These are phyloP conservation scores for Botrytis cinerea DNA, from an alignment of 2,329 filamentous ascomycete species.

Conservation along the genomic window DNA sequence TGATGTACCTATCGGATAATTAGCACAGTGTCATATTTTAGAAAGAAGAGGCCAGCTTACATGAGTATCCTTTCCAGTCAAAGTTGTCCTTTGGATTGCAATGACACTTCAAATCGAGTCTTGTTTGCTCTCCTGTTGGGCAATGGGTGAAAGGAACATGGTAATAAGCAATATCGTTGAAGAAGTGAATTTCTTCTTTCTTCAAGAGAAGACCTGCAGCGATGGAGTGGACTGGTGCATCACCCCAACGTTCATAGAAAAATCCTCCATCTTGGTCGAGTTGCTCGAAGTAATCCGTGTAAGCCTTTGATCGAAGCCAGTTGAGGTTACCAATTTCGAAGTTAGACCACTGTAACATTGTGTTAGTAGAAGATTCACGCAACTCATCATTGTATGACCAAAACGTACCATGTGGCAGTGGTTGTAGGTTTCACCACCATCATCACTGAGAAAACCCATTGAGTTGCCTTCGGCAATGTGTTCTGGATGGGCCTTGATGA, in stretches of 20 bases:
- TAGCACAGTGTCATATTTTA: constrained; percentile 26
- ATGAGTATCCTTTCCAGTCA: constrained; percentile 98
- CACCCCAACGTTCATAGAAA: constrained; percentile 98
- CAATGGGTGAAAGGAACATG: constrained; percentile 98
- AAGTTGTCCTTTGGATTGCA: constrained; percentile 98
- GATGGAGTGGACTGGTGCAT: constrained; percentile 98
- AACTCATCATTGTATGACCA: background rate
- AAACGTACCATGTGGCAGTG: constrained; percentile 88
- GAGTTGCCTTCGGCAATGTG: constrained; percentile 83
- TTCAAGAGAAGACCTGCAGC: constrained; percentile 82
- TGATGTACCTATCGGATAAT: constrained; percentile 65
- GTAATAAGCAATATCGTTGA: constrained; percentile 98
- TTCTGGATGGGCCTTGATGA: constrained; percentile 86
- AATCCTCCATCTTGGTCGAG: constrained; percentile 92
- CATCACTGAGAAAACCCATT: constrained; percentile 88
- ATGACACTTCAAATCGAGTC: constrained; percentile 84
- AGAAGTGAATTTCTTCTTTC: constrained; percentile 96
- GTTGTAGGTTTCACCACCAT: constrained; percentile 90
- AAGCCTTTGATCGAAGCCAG: constrained; percentile 87
- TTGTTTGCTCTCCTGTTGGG: constrained; percentile 82
- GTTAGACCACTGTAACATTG: constrained; percentile 81
- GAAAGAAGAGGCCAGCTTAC: constrained; percentile 56
- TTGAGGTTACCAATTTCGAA: constrained; percentile 94
- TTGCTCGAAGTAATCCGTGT: constrained; percentile 85
- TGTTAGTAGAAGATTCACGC: background rate